A percentile compares a stretch with the other conserved stretches of the same genome.
Evolutionary conservation across 768 basidiomycete genomes (phyloP).

Genomic region (Cyclocybe cylindracea): DNA sequence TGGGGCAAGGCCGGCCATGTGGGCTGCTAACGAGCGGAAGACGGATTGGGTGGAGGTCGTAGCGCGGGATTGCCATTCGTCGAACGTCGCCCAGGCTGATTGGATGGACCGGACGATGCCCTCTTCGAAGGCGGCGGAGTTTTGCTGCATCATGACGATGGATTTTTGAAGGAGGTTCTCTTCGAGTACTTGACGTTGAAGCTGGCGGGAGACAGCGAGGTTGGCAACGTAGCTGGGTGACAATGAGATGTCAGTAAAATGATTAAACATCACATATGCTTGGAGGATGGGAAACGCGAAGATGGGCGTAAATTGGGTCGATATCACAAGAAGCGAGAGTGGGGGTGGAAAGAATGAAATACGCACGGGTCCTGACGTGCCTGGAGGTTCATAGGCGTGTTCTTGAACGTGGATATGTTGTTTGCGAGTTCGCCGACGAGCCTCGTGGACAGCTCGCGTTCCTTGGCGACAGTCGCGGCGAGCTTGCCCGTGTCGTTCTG

Average conservation of each 20-base stretch:
- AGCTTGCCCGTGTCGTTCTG: slow-evolving; percentile 96
- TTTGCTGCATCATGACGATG: slow-evolving; percentile 97
- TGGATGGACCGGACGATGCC: slow-evolving; percentile 95
- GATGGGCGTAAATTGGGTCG: too few species aligned
- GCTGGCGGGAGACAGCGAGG: slow-evolving; percentile 71
- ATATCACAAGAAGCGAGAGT: too few species aligned
- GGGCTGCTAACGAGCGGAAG: slow-evolving; percentile 66
- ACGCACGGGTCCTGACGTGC: slow-evolving; percentile 83
- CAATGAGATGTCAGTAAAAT: neutral
- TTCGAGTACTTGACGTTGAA: slow-evolving; percentile 91
- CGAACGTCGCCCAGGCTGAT: slow-evolving; percentile 96
- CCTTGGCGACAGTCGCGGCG: slow-evolving; percentile 88
- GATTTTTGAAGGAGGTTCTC: slow-evolving; percentile 98
- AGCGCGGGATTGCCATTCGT: slow-evolving; percentile 91
- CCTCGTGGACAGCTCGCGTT: slow-evolving; percentile 85
- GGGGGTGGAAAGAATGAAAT: slow-evolving; percentile 14
- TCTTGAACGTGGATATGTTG: slow-evolving; percentile 89
- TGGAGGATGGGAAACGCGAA: neutral
- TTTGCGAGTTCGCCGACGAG: slow-evolving; percentile 86
- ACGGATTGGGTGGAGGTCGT: slow-evolving; percentile 70
- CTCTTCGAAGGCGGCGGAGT: slow-evolving; percentile 95
- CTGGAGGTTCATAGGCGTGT: slow-evolving; percentile 86
- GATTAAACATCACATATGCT: neutral
- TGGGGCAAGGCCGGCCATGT: slow-evolving; percentile 79
- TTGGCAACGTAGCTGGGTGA: slow-evolving; percentile 65